Base-by-base conservation (phyloP, 345 rosid species). In the Eucalyptus grandis region DNA sequence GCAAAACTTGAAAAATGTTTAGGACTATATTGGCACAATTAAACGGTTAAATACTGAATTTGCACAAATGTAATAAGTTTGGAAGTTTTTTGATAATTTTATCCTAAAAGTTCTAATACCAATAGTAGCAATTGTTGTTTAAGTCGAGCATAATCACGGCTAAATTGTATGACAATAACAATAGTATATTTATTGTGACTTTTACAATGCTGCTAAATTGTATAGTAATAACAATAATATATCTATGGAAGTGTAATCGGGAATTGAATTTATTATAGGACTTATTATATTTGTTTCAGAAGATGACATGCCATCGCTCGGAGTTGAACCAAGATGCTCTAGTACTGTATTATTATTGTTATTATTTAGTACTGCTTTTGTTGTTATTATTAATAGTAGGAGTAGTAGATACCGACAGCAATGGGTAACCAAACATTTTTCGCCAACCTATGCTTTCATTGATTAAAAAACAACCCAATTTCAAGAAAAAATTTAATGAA, bases 41-140 rank as follows among this genome's bases (percentile, higher is more conserved):
- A 56, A 56, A 56, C 0, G 3, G 26, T 53, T 21, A 53, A 53
- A 2, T 8, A 53, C 0, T 56, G 0, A 56, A 56, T 56, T 56
- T 1, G 62, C 13, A 56, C 30, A 56, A 56, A 24, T 24, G 30
- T 26, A 56, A 56, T 0, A 56, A 22, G 3, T 56, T 56, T 22
- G 13, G 6, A 22, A 22, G 3, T 56, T 56, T 56, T 56, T 26
- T 56, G 62, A 3, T 56, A 24, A 56, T 56, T 56, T 56, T 56
- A 6, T 30, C 31, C 69, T 27, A 60, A 30, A 60, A 60, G 31
- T 60, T 60, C 34, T 60, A 11, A 30, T 60, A 60, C 31, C 31
- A 27, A 11, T 60, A 60, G 67, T 60, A 60, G 67, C 67, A 60
- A 27, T 12, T 60, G 69, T 27, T 60, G 69, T 60, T 60, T 27